Conservation (phyloP, 2,329 filamentous ascomycete species). For the Penicillium concentricum region DNA sequence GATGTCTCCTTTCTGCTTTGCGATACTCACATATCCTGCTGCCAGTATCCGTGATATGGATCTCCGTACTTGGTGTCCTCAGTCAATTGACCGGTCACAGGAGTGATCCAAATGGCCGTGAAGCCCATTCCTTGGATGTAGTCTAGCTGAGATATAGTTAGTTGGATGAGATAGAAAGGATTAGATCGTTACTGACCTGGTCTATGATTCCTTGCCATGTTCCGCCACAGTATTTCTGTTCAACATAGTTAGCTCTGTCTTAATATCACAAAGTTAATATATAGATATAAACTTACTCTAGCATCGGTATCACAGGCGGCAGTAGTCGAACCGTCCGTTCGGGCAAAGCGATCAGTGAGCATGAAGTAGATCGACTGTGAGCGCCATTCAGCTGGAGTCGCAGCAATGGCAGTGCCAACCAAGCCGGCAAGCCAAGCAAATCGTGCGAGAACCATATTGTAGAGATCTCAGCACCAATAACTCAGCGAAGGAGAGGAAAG, state of each 20-base stretch:
- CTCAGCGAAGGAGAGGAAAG: background rate
- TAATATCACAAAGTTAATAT: background rate
- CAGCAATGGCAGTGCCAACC: conserved; percentile 26
- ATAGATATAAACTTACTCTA: conserved; percentile 16
- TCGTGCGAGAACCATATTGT: conserved; percentile 20
- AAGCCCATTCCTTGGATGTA: conserved; percentile 52
- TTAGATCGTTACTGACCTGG: conserved; percentile 19
- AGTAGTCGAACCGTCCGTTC: conserved; percentile 40
- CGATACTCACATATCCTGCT: conserved; percentile 44
- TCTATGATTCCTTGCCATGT: conserved; percentile 49
- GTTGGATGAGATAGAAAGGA: background rate
- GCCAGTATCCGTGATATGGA: conserved; percentile 53
- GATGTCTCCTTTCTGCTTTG: background rate
- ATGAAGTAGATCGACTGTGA: conserved; percentile 48
- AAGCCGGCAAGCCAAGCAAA: conserved; percentile 21
- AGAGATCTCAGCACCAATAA: background rate
- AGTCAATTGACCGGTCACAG: conserved; percentile 42
- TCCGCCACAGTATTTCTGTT: conserved; percentile 42
- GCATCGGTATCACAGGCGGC: conserved; percentile 30
- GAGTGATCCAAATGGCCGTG: conserved; percentile 52
- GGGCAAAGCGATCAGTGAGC: conserved; percentile 47
- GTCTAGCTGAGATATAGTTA: conserved; percentile 38
- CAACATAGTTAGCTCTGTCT: background rate
- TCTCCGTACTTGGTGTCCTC: conserved; percentile 38
- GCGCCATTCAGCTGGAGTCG: conserved; percentile 40